phyloP scores from a whole-genome alignment of 2,329 filamentous ascomycete genomes.

The Alternaria novae-zelandiae region DNA sequence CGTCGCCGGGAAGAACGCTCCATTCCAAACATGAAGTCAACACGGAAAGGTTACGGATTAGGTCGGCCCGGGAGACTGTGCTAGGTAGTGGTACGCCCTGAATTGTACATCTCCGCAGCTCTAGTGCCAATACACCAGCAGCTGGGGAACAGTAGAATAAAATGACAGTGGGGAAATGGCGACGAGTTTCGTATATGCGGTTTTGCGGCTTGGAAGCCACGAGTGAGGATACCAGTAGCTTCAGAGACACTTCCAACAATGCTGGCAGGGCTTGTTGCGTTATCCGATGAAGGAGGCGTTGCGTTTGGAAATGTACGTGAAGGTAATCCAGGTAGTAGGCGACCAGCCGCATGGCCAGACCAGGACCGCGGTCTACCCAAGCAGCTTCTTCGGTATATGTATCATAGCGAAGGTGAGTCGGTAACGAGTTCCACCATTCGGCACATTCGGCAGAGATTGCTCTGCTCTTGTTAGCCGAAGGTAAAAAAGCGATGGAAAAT shows the following conservation, averaged over 20 bases:
- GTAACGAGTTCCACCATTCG: conserved; percentile 37
- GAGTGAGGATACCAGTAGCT: conserved; percentile 39
- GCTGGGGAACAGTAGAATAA: conserved; percentile 47
- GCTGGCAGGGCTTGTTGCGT: conserved; percentile 40
- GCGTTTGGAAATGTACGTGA: conserved; percentile 43
- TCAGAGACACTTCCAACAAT: conserved; percentile 42
- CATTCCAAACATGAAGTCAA: conserved; percentile 45
- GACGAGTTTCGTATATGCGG: conserved; percentile 34
- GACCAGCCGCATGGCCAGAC: conserved; percentile 35
- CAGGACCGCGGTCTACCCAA: conserved; percentile 35
- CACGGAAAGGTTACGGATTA: conserved; percentile 46
- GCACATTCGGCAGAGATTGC: conserved; percentile 35
- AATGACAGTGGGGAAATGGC: conserved; percentile 43
- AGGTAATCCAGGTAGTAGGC: conserved; percentile 44
- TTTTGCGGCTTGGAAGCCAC: conserved; percentile 43
- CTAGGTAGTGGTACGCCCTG: conserved; percentile 38
- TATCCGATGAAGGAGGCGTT: conserved; percentile 41
- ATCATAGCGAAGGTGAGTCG: conserved; percentile 44
- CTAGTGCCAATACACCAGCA: conserved; percentile 43
- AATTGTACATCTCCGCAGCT: conserved; percentile 43
- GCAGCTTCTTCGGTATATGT: conserved; percentile 40
- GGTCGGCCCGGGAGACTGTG: conserved; percentile 41
- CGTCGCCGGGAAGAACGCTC: conserved; percentile 43
- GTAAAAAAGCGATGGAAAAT: not conserved
- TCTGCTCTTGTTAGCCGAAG: conserved; percentile 21